Evolutionary conservation across 805 yeast genomes (phyloP).

Genomic region (Lipomyces spencermartinsiae): DNA sequence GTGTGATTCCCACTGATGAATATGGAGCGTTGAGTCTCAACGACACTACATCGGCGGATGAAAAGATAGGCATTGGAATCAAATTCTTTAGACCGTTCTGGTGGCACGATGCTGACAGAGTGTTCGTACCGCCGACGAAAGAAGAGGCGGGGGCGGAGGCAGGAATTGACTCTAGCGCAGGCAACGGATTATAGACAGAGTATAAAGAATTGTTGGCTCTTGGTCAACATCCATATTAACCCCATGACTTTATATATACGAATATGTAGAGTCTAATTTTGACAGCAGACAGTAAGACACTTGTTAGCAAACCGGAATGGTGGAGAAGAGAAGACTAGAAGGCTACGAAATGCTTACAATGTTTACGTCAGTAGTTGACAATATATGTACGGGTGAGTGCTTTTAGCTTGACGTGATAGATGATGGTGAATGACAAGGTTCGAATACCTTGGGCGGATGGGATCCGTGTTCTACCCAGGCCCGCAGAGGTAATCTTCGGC

Average conservation of each 20-base stretch:
- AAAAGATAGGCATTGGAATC: conserved; percentile 19
- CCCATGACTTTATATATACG: neutral
- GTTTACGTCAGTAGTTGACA: too few relatives aligned
- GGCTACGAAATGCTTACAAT: too few relatives aligned
- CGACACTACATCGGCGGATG: conserved; percentile 49
- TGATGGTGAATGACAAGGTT: too few relatives aligned
- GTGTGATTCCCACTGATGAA: conserved; percentile 20
- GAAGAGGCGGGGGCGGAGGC: neutral
- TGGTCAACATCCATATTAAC: neutral
- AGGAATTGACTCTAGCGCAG: neutral
- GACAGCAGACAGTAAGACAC: too few relatives aligned
- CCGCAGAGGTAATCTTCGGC: too few relatives aligned
- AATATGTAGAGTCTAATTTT: too few relatives aligned
- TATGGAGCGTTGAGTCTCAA: conserved; percentile 15
- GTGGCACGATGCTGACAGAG: conserved; percentile 59
- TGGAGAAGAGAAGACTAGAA: neutral
- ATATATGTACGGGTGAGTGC: too few relatives aligned
- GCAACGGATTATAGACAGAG: neutral
- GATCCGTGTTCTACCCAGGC: too few relatives aligned
- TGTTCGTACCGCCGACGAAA: conserved; percentile 2
- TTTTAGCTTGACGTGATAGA: too few relatives aligned
- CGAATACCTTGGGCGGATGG: too few relatives aligned
- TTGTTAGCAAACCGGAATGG: too few relatives aligned
- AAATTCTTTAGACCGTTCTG: conserved; percentile 62
- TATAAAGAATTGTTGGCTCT: neutral